Evolutionary conservation across 148 eudicot species (phyloP).

Genomic region (Camellia sinensis): DNA sequence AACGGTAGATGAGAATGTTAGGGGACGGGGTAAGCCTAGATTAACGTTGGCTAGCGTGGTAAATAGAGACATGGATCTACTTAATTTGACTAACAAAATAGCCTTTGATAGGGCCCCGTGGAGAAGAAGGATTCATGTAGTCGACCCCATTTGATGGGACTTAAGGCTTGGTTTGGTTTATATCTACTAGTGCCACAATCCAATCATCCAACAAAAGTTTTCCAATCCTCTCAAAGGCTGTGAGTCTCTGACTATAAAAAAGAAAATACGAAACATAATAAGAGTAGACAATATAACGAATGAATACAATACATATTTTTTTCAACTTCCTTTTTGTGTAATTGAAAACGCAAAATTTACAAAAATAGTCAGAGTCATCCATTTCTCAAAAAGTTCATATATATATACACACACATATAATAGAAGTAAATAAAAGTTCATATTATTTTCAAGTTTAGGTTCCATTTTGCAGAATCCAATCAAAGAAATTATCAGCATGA

Average conservation of each 20-base stretch:
- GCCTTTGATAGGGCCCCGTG: no score
- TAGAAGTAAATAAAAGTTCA: background rate
- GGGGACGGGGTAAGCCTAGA: no score
- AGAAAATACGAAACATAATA: background rate
- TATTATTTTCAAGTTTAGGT: background rate
- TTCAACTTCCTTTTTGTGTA: no score
- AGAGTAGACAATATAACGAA: background rate
- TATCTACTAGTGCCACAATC: background rate
- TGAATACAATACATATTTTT: no score
- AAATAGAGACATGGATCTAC: no score
- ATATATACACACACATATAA: background rate
- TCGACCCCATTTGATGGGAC: no score
- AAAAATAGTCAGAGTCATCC: background rate
- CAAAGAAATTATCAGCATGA: background rate
- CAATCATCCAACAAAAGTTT: background rate
- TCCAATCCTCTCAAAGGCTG: background rate
- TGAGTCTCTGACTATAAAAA: background rate
- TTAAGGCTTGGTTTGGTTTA: no score
- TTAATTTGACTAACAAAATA: no score
- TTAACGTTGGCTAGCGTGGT: no score
- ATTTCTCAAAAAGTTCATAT: background rate
- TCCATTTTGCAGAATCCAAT: background rate
- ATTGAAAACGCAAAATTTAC: no score
- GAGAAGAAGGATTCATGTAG: no score
- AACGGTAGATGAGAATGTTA: no score